Evolutionary conservation across 495 filamentous ascomycete species (phyloP), one percentile per base, ranked within the genome.

Genomic region (Annulohypoxylon moriforme): DNA sequence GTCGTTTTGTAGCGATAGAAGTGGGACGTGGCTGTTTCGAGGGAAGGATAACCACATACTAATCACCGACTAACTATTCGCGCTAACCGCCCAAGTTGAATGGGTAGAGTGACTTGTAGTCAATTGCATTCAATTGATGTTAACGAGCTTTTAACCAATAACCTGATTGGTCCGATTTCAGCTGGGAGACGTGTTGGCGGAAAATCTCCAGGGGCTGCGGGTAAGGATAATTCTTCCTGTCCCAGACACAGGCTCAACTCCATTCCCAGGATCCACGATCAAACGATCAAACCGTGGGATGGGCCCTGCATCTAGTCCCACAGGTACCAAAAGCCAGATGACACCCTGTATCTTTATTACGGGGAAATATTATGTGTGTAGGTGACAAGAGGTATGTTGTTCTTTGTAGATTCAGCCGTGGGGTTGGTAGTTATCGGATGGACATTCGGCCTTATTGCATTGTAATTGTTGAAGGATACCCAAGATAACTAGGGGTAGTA

Each of bases 301-400:
- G 49, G 49, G 56, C 58, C 59, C 31, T 73, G 60, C 65, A 68
- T 56, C 38, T 44, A 64, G 52, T 60, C 46, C 59, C 64, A 67
- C 64, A 72, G 69, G 58, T 42, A 63, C 57, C 14, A 63, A 44
- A 14, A 9, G 69, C 67, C 58, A 67, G 63, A 60, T 72, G 42
- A 55, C 67, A 64, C 64, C 20, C 25, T 50, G 14, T 11, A 13
- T 50, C 22, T 64, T 64, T 60, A 49, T 44, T 64, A 47, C 44
- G 24, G 50, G 44, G 55, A 29, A 44, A 25, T 52, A 50, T 22
- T 40, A 40, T 33, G 5, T 38, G 22, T 34, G 40, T 42, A 42
- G 38, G 38, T 14, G 40, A 20, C 16, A 18, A 44, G 40, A 44
- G n/a, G 40, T 36, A 36, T 33, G 8, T 34, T 27, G 44, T 38